phyloP scores from a whole-genome alignment of 352 stramenopile species.

The Ophiocytium majus region DNA sequence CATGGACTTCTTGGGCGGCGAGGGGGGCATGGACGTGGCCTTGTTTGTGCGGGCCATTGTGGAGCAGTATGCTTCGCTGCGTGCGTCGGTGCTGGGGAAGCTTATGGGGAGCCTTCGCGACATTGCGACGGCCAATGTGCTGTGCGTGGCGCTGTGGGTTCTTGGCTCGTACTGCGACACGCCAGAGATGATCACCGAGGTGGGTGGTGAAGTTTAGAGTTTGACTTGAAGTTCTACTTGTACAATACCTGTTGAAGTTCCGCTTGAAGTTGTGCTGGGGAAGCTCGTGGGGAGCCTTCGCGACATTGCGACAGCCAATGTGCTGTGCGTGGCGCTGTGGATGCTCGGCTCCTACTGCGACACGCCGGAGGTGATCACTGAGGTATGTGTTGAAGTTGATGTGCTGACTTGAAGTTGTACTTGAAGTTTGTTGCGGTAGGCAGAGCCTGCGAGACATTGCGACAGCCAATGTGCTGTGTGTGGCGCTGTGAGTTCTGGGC shows the following conservation, averaged over 20 bases:
- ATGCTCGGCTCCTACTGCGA: slow-evolving; percentile 87
- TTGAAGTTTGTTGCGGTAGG: too few relatives aligned
- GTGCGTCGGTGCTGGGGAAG: slow-evolving; percentile 49
- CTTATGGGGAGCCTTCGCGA: slow-evolving; percentile 45
- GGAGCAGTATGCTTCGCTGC: slow-evolving; percentile 51
- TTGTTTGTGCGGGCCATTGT: slow-evolving; percentile 85
- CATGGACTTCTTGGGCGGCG: slow-evolving; percentile 95
- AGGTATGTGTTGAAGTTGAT: too few relatives aligned
- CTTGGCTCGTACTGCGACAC: slow-evolving; percentile 83
- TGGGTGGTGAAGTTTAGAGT: too few relatives aligned
- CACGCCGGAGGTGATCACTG: slow-evolving; percentile 55
- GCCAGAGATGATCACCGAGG: slow-evolving; percentile 37
- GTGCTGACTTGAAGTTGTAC: too few relatives aligned
- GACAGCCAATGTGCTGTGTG: too few relatives aligned
- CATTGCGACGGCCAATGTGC: slow-evolving; percentile 66
- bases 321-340: slow-evolving; percentile 96
- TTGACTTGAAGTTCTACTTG: too few relatives aligned
- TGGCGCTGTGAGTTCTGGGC: too few relatives aligned
- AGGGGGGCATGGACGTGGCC: slow-evolving; percentile 96
- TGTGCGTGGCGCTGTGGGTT: slow-evolving; percentile 95
- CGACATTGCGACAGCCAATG: slow-evolving; percentile 58
- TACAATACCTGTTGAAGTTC: too few relatives aligned
- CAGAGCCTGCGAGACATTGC: too few relatives aligned
- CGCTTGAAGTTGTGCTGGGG: slow-evolving; percentile 45
- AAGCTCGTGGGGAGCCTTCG: slow-evolving; percentile 46